phyloP scores from a whole-genome alignment of 2,329 filamentous ascomycete species.

The Colletotrichum euphorbiae region DNA sequence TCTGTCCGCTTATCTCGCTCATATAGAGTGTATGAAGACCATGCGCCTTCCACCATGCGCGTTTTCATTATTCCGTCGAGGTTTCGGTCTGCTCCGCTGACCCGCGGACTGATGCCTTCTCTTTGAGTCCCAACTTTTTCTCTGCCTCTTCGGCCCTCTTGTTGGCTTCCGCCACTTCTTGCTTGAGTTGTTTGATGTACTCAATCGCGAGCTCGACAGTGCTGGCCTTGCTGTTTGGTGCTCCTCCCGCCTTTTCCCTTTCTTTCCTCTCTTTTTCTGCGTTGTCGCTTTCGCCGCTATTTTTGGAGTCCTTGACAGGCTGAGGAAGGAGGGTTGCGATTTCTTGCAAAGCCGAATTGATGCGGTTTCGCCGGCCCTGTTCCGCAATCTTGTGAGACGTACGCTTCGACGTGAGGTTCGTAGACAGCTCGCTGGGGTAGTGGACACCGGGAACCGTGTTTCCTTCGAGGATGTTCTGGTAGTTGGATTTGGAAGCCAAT shows the following conservation, averaged over 20 bases:
- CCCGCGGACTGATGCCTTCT: neutral
- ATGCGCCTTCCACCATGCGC: neutral
- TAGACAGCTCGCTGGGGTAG: constrained; percentile 91
- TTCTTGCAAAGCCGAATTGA: constrained; percentile 92
- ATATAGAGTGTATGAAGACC: neutral
- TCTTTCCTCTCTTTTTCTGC: constrained; percentile 59
- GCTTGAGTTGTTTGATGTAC: constrained; percentile 88
- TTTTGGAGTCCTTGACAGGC: constrained; percentile 55
- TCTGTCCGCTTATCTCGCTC: neutral
- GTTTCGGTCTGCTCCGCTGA: neutral
- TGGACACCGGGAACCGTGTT: constrained; percentile 90
- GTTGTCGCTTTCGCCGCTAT: constrained; percentile 55
- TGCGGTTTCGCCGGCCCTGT: constrained; percentile 93
- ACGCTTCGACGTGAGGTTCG: constrained; percentile 93
- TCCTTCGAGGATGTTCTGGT: constrained; percentile 96
- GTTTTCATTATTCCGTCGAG: neutral
- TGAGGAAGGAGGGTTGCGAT: constrained; percentile 88
- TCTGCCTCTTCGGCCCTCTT: constrained; percentile 73
- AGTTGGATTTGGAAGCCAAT: constrained; percentile 94
- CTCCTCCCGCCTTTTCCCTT: constrained; percentile 53
- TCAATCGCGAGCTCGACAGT: constrained; percentile 98
- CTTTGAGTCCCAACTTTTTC: constrained; percentile 61
- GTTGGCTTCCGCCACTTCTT: constrained; percentile 75
- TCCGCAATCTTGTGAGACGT: constrained; percentile 99
- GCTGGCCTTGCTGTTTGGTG: constrained; percentile 90